Evolutionary conservation across 2,329 filamentous ascomycete genomes (phyloP).

Genomic region (Trichoderma sp.): DNA sequence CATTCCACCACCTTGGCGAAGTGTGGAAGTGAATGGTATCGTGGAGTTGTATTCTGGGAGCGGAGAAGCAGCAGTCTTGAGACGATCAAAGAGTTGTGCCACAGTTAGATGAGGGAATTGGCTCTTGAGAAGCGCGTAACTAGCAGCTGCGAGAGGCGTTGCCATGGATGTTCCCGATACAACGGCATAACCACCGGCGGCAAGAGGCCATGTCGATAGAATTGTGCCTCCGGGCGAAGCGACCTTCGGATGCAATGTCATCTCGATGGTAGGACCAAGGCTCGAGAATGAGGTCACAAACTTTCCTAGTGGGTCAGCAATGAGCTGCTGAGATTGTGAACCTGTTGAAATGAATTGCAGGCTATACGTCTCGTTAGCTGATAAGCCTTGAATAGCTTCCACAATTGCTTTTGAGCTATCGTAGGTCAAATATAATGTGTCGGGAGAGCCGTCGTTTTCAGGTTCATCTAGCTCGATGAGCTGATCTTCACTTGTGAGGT

Average conservation of each 20-base stretch:
- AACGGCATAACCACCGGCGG: slow-evolving; percentile 40
- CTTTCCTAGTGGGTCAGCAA: neutral
- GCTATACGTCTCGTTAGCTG: no score
- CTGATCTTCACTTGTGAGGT: neutral
- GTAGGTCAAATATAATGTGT: no score
- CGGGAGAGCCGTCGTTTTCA: no score
- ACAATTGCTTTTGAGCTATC: no score
- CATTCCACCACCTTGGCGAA: slow-evolving; percentile 3
- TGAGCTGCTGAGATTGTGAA: no score
- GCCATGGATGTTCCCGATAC: slow-evolving; percentile 51
- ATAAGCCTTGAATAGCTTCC: no score
- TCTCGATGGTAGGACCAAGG: slow-evolving; percentile 48
- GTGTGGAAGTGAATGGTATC: neutral
- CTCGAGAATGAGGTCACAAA: neutral
- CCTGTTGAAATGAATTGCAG: neutral
- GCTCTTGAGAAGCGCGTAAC: slow-evolving; percentile 37
- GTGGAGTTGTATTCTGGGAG: neutral
- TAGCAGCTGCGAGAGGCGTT: slow-evolving; percentile 44
- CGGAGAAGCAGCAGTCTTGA: neutral
- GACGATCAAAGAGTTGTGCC: neutral
- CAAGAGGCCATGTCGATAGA: slow-evolving; percentile 47
- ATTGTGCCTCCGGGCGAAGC: slow-evolving; percentile 45
- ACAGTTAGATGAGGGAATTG: neutral
- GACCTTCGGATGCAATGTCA: slow-evolving; percentile 43
- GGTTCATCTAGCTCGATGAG: no score